phyloP scores from a whole-genome alignment of 108 stramenopile species.

The Fistulifera solaris region DNA sequence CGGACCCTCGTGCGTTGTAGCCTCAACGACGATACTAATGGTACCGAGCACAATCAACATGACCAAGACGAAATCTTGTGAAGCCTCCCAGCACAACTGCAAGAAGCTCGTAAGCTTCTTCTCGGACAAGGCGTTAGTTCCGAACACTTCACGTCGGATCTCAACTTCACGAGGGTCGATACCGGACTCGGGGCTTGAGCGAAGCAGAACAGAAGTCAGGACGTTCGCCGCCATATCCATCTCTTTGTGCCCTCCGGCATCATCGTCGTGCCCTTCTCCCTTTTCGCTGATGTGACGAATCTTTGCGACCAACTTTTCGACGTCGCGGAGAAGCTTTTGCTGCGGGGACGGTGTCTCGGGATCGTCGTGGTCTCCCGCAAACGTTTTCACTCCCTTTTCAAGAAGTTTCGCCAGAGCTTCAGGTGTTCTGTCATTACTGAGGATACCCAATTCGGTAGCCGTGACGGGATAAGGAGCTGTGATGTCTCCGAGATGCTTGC shows the following conservation, averaged over 20 bases:
- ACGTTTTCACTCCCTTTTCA: conserved; percentile 38
- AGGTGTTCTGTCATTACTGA: conserved; percentile 53
- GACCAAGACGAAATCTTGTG: conserved; percentile 88
- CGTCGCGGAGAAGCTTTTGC: conserved; percentile 12
- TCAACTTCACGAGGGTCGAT: conserved; percentile 54
- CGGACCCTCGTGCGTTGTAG: conserved; percentile 47
- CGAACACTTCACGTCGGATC: conserved; percentile 52
- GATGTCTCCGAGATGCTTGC: conserved; percentile 12
- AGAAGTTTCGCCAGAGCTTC: conserved; percentile 42
- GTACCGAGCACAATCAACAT: conserved; percentile 87
- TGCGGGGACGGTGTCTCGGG: conserved; percentile 32
- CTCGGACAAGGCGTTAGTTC: conserved; percentile 60
- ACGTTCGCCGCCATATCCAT: conserved; percentile 63
- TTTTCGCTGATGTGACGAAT: conserved; percentile 24
- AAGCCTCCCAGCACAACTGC: conserved; percentile 82
- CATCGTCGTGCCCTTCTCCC: conserved; percentile 26
- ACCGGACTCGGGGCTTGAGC: conserved; percentile 56
- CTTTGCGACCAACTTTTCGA: conserved; percentile 29
- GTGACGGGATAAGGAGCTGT: conserved; percentile 12
- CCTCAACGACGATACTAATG: conserved; percentile 74
- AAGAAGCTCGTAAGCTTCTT: conserved; percentile 71
- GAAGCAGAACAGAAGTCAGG: conserved; percentile 47
- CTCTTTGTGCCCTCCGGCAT: conserved; percentile 29
- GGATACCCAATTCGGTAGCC: conserved; percentile 33
- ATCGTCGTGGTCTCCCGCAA: conserved; percentile 13